These are phyloP conservation scores for Triticum timopheevii DNA, from an alignment of 176 grass and related monocot genomes.

Conservation along the genomic window DNA sequence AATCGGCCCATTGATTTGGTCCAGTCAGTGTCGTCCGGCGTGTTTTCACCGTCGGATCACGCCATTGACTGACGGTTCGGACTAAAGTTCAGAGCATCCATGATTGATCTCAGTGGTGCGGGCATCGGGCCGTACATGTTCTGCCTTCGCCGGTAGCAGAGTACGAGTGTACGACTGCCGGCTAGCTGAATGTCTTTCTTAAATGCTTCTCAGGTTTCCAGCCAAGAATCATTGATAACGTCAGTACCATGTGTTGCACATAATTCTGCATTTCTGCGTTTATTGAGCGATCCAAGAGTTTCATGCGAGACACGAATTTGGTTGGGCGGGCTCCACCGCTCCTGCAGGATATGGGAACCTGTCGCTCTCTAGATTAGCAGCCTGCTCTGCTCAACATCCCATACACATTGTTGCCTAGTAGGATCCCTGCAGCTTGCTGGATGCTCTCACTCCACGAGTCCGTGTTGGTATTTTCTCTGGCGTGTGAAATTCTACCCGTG, in stretches of 20 bases:
- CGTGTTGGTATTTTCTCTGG: neutral
- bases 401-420: slow-evolving; percentile 9
- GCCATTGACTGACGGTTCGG: neutral
- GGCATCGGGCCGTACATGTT: neutral
- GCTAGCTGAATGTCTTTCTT: neutral
- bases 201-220: neutral
- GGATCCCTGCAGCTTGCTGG: slow-evolving; percentile 5
- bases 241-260: neutral
- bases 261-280: neutral
- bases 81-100: neutral
- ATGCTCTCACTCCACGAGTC: neutral
- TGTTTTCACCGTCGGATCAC: slow-evolving; percentile 29
- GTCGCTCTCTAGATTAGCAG: neutral
- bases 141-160: neutral
- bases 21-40: neutral
- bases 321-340: neutral
- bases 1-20: neutral
- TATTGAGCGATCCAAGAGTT: neutral
- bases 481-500: neutral
- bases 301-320: neutral
- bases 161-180: neutral
- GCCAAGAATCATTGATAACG: neutral
- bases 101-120: neutral
- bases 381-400: neutral
- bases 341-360: neutral